Percentiles rank a stretch among this genome's conserved stretches.
phyloP scores from a whole-genome alignment of 129 eudicot species.

The Lactuca sativa region DNA sequence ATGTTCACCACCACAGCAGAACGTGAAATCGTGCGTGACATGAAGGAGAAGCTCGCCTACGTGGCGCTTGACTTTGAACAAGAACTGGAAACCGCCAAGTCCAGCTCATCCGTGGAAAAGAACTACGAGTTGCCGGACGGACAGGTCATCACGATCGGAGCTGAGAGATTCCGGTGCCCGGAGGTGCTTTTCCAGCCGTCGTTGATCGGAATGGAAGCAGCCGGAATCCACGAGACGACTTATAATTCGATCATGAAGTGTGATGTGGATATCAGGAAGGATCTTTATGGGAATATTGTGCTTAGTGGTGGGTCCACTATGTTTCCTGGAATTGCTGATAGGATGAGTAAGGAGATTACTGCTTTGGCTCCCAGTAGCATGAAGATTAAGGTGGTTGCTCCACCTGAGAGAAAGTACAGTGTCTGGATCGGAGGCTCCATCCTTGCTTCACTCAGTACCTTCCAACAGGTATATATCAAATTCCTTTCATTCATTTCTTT shows the following conservation, averaged over 20 bases:
- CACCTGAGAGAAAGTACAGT: background rate
- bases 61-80: constrained; percentile 28
- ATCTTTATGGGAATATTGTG: background rate
- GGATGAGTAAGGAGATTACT: background rate
- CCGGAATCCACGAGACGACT: background rate
- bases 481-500: too few relatives aligned
- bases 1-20: constrained; percentile 38
- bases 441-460: background rate
- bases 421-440: background rate
- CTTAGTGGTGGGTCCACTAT: background rate
- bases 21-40: constrained; percentile 50
- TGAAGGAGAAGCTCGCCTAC: constrained; percentile 36
- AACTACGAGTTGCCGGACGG: constrained; percentile 18
- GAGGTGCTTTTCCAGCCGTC: constrained; percentile 49
- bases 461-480: constrained; percentile 14
- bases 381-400: background rate
- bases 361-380: background rate
- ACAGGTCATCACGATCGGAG: background rate
- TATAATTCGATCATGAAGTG: background rate
- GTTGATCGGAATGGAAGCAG: constrained; percentile 28
- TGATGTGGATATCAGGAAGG: background rate
- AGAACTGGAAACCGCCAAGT: constrained; percentile 36
- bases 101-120: constrained; percentile 37
- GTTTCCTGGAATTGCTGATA: background rate
- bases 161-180: constrained; percentile 41